Percentiles rank a stretch among this genome's conserved stretches.
Conservation (phyloP, 257 asterid species). For the Salvia hispanica region DNA sequence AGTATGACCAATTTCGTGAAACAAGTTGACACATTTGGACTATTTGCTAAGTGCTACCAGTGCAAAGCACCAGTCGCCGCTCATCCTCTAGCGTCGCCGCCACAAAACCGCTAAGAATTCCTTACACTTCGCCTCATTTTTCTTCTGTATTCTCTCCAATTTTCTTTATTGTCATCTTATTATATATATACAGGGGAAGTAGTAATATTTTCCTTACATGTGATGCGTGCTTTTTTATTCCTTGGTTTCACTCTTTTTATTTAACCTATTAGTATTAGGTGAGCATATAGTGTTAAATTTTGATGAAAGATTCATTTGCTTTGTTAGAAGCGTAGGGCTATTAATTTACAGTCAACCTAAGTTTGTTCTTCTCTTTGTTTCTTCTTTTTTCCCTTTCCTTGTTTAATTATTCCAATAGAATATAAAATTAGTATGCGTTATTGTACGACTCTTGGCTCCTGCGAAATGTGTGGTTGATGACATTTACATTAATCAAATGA, state of each 20-base stretch:
- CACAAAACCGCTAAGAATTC: constrained; percentile 15
- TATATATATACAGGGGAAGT: no score
- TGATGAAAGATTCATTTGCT: constrained; percentile 39
- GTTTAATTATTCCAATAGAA: no score
- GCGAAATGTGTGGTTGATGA: no score
- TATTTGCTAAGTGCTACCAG: constrained; percentile 84
- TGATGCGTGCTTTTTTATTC: constrained; percentile 33
- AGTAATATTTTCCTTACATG: constrained; percentile 37
- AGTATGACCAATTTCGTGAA: constrained; percentile 67
- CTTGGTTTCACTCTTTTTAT: constrained; percentile 20
- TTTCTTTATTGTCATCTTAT: no score
- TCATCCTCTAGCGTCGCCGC: constrained; percentile 28
- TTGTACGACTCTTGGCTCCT: no score
- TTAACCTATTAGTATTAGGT: constrained; percentile 26
- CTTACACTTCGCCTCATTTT: background rate
- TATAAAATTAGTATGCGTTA: no score
- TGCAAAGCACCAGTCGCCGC: constrained; percentile 50
- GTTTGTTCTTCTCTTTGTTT: background rate
- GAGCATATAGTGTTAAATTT: constrained; percentile 46
- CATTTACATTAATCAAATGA: no score
- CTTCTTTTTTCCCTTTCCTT: no score
- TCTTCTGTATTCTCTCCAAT: background rate
- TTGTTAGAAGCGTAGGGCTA: constrained; percentile 29
- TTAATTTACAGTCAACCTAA: constrained; percentile 34
- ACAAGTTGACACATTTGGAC: constrained; percentile 76